Base-by-base conservation (phyloP, 495 filamentous ascomycete species). In the Xylaria flabelliformis region DNA sequence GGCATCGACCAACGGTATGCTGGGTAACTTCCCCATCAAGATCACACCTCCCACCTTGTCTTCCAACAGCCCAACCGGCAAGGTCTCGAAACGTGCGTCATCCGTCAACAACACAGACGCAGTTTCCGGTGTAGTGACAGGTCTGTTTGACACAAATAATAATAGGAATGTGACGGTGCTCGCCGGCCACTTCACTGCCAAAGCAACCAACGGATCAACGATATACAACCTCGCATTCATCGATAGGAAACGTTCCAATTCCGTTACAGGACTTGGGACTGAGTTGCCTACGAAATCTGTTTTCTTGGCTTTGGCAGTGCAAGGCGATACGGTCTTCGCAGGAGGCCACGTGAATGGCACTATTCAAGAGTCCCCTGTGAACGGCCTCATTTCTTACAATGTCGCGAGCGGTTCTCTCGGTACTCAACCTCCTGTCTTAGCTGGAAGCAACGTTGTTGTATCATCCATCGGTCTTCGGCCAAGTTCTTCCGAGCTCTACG, bases 171-270 rank as follows among this genome's bases (percentile, higher is more conserved):
- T 95, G 36, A 98, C 97, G 5, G 88, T 98, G 36, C 84, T 98
- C 50, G 97, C 92, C 68, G 96, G 96, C 2, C 93, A 94, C 73
- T 99, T 99, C 79, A 88, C 86, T 42, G 90, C 93, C 4, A 89
- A 83, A 19, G 88, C 87, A 32, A 89, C 85, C 55, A 87, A 94
- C 74, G 94, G 91, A 21, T 91, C 91, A 0, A 83, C 83, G 4
- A 85, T 97, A 68, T 82, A 93, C 67, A 97, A 97, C 76, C 85
- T 99, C 19, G 84, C 91, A 39, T 85, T 98, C 76, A 86, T 98
- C 69, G 86, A 89, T 64, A 83, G 84, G 56, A 76, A 81, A 4
- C 85, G 88, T 71, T 82, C 87, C 26, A 80, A 91, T 72, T 81
- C 82, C n/a, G 84, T 97, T 26, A 90, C 87, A 4, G 96, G 96